Base-by-base conservation (phyloP, 208 protist genomes). In the Leptomonas pyrrhocoris region DNA sequence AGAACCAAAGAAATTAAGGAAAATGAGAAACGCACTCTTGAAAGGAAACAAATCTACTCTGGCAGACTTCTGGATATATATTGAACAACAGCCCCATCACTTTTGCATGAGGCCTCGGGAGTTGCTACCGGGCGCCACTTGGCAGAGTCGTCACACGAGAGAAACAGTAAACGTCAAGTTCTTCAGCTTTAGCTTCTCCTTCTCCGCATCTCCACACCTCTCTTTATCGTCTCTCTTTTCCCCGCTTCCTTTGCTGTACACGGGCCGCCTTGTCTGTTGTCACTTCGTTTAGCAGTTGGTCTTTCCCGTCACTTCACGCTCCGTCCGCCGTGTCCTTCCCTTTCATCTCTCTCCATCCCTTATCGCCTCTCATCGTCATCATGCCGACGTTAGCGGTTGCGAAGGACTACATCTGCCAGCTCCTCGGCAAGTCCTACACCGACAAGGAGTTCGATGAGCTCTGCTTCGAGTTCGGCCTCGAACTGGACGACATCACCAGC, bases 391-490 rank as follows among this genome's bases (percentile, higher is more conserved):
- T 97, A 49, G 74, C 88, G 21, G 85, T 94, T 48, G 86, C 85
- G 1, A 80, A 85, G 38, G 81, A 95, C 25, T 94, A 81, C 62
- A 75, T 98, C 27, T 92, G 83, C 69, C 38, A 78, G 12, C 78
- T 95, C 21, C 68, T 98, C 54, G 92, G 88, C 28, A 81, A 88
- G 74, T 79, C 51, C 23, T 96, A 94, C 94, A 94, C 96, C 12
- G 82, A 98, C 51, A 81, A 94, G 7, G 80, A 99, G 76, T 99
- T 99, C 77, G 88, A 97, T 27, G 83, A 99, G 30, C 73, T 99
- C 0, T 99, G 98, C 85, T 99, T 99, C 75, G 68, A 98, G 62
- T 99, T 98, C 74, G 98, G 98, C 34, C 91, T 99, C 53, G 98
- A 99, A 87, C 94, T 99, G 9, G 98, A 99, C 80, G 98, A 99